These are phyloP conservation scores for Plantago major DNA, from an alignment of 257 asterid species.

Conservation along the genomic window DNA sequence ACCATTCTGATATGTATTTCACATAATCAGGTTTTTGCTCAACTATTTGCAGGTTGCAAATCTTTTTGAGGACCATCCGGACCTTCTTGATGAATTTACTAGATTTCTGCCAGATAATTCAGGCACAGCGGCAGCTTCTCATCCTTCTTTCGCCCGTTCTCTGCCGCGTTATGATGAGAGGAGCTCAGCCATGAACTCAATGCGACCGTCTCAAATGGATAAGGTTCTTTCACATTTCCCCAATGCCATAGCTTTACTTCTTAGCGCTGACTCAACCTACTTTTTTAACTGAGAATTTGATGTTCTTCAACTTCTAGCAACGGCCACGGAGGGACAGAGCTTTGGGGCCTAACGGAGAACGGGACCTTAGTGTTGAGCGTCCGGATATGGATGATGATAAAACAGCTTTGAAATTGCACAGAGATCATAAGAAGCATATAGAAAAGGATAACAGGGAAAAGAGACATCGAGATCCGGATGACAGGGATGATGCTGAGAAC, in stretches of 20 bases:
- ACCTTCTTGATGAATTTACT: slow-evolving; percentile 93
- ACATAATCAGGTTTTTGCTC: slow-evolving; percentile 10
- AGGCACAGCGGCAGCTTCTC: slow-evolving; percentile 55
- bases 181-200: slow-evolving; percentile 60
- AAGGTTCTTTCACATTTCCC: slow-evolving; percentile 44
- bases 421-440: slow-evolving; percentile 71
- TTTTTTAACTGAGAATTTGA: slow-evolving; percentile 18
- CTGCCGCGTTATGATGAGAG: slow-evolving; percentile 70
- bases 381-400: slow-evolving; percentile 81
- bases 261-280: slow-evolving; percentile 1
- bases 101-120: slow-evolving; percentile 89
- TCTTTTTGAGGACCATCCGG: slow-evolving; percentile 80
- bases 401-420: slow-evolving; percentile 57
- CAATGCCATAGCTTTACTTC: slow-evolving; percentile 1
- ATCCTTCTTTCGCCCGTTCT: slow-evolving; percentile 53
- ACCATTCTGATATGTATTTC: slow-evolving; percentile 8
- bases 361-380: slow-evolving; percentile 73
- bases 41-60: slow-evolving; percentile 64
- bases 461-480: slow-evolving; percentile 72
- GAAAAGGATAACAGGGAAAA: slow-evolving; percentile 73
- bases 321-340: slow-evolving; percentile 63
- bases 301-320: slow-evolving; percentile 36
- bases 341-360: slow-evolving; percentile 59
- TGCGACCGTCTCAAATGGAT: slow-evolving; percentile 59
- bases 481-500: slow-evolving; percentile 58